Conservation (phyloP, 2,329 filamentous ascomycete species). For the Fusarium continuum region DNA sequence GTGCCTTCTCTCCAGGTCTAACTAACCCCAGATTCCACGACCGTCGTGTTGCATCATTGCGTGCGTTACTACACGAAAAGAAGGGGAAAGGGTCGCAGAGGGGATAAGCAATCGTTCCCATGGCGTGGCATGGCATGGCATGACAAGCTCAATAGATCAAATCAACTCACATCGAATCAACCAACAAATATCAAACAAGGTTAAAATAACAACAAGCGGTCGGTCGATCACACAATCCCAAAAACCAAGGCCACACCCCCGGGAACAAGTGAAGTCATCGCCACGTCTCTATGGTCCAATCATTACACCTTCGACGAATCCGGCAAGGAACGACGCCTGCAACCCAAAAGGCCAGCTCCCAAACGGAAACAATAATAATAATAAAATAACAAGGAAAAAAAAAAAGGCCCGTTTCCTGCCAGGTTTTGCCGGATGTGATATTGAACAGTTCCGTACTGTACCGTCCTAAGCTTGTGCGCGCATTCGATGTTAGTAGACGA, state of each 20-base stretch:
- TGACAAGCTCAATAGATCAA: neutral
- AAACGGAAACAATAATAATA: neutral
- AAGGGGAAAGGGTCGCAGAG: neutral
- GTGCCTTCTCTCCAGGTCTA: conserved; percentile 12
- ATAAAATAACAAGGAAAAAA: neutral
- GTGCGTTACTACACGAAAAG: conserved; percentile 8
- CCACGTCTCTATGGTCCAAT: conserved; percentile 37
- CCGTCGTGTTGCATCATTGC: conserved; percentile 10
- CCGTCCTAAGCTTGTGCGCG: neutral
- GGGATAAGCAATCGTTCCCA: neutral
- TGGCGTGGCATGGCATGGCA: neutral
- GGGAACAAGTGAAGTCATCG: conserved; percentile 42
- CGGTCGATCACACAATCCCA: conserved; percentile 18
- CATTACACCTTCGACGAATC: conserved; percentile 29
- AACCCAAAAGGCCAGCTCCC: conserved; percentile 20
- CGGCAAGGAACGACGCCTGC: conserved; percentile 33
- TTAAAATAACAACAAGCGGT: conserved; percentile 16
- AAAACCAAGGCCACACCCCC: conserved; percentile 17
- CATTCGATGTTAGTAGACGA: conserved; percentile 16
- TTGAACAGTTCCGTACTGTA: neutral
- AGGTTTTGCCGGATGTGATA: neutral
- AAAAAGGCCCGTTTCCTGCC: conserved; percentile 1
- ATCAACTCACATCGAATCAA: neutral
- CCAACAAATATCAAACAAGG: too few species aligned
- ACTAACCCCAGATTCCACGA: conserved; percentile 29